phyloP scores from a whole-genome alignment of 768 basidiomycete genomes.

The Hemileccinum impolitum region DNA sequence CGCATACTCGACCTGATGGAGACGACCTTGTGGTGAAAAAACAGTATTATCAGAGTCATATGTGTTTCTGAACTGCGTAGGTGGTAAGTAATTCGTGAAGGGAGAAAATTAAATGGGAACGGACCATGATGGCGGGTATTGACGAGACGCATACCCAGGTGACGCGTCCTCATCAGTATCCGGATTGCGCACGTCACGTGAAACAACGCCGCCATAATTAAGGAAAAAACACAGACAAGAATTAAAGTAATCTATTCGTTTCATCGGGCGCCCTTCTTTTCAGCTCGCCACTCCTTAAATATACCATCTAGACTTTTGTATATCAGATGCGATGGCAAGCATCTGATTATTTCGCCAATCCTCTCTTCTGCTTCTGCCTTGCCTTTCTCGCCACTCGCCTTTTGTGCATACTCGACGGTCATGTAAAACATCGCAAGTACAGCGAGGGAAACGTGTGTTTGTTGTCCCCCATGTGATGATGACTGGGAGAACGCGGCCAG shows the following conservation, averaged over 20 bases:
- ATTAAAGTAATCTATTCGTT: conserved; percentile 8
- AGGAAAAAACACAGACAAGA: not conserved
- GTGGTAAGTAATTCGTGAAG: conserved; percentile 4
- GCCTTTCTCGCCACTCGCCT: conserved; percentile 62
- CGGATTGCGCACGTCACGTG: conserved; percentile 24
- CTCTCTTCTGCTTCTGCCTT: conserved; percentile 70
- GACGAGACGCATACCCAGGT: conserved; percentile 16
- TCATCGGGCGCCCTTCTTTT: conserved; percentile 68
- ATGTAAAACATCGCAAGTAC: conserved; percentile 89
- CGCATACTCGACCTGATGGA: conserved; percentile 98
- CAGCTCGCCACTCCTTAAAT: conserved; percentile 88
- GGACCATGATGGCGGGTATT: conserved; percentile 29
- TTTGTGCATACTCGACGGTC: conserved; percentile 76
- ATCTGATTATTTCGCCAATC: conserved; percentile 86
- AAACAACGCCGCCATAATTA: conserved; percentile 5
- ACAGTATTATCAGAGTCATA: conserved; percentile 99
- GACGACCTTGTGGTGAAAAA: conserved; percentile 92
- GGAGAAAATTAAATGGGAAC: conserved; percentile 6
- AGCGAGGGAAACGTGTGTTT: conserved; percentile 92
- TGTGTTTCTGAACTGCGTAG: conserved; percentile 79
- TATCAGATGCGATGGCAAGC: conserved; percentile 80
- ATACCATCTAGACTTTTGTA: conserved; percentile 93
- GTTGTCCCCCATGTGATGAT: conserved; percentile 80
- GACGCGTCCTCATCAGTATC: conserved; percentile 33
- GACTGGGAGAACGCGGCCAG: conserved; percentile 67